Base-by-base conservation (phyloP, 2,329 filamentous ascomycete genomes). In the Colletotrichum acutatum region DNA sequence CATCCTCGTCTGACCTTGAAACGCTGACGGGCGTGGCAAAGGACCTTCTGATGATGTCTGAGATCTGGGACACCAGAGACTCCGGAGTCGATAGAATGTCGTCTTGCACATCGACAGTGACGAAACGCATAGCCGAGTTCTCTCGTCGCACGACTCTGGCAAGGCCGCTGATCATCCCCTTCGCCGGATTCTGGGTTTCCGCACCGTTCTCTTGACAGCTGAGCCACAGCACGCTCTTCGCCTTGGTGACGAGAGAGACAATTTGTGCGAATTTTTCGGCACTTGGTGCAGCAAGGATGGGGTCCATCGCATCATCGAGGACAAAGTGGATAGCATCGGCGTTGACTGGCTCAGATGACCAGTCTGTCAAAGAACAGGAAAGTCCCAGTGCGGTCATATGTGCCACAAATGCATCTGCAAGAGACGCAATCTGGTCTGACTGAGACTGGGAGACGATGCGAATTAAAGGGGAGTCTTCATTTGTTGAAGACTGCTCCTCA, bases 111-210 rank as follows among this genome's bases (percentile, higher is more conserved):
- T 77, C 49, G 28, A 78, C 53, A 4, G 74, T 77, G 54, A 78
- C 53, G 24, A 78, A 68, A 24, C 69, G 54, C 54, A 77, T 70
- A 11, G 63, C 66, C 2, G 65, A 37, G 54, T 74, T 78, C 61
- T 78, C 76, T 56, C 76, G 71, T 26, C 76, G 68, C 8, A 76
- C 58, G 8, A 77, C 76, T n/a, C 77, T 68, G 7, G 76, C 66
- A 5, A 77, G 68, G 5, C 75, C 76, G 32, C 24, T 76, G 32
- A 77, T 56, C 72, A 77, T 75, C 14, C 72, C 72, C 56, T 76
- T 77, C 37, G 5, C 62, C 26, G 68, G 30, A 19, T 16, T 26
- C 19, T 11, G 22, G 30, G n/a, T 42, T 11, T 54, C 22, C 16
- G 19, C 37, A 16, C 34, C 61, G 34, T 26, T 59, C 16, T 37